These are phyloP conservation scores for Loxodes magnus DNA, from an alignment of 73 alveolate species.

Conservation along the genomic window DNA sequence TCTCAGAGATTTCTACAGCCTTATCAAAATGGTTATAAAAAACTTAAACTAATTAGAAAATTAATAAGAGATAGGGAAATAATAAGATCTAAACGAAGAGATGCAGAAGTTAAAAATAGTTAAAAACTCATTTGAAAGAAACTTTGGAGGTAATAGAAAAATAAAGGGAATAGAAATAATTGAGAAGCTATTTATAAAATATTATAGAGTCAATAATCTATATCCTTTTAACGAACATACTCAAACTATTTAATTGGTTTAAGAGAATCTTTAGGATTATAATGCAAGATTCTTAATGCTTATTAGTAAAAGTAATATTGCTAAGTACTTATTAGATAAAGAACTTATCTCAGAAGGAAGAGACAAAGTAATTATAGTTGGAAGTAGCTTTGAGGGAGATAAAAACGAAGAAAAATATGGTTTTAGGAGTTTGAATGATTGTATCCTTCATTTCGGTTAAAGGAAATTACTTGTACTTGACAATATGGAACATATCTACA, in stretches of 20 bases:
- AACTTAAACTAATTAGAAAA: background rate
- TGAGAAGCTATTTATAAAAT: background rate
- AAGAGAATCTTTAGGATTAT: background rate
- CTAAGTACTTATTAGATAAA: constrained; percentile 17
- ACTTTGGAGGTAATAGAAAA: constrained; percentile 1
- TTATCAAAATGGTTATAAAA: background rate
- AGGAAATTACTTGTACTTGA: constrained; percentile 20
- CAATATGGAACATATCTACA: constrained; percentile 34
- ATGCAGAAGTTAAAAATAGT: background rate
- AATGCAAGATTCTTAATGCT: constrained; percentile 2
- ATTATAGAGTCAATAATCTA: background rate
- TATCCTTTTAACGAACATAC: background rate
- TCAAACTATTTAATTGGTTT: background rate
- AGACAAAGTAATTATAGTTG: constrained; percentile 23
- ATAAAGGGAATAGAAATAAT: constrained; percentile 3
- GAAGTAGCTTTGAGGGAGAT: constrained; percentile 23
- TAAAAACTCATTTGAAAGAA: background rate
- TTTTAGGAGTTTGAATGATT: constrained; percentile 25
- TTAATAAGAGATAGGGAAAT: background rate
- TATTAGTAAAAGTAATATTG: background rate
- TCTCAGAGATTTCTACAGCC: constrained; percentile 2
- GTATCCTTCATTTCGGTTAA: constrained; percentile 29
- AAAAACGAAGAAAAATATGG: constrained; percentile 24
- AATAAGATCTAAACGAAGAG: background rate
- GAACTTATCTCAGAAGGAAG: constrained; percentile 18